A percentile compares a stretch with the other conserved stretches of the same genome.
These are phyloP conservation scores for Mytilinidion resinicola DNA, from an alignment of 495 filamentous ascomycete genomes.

Conservation along the genomic window DNA sequence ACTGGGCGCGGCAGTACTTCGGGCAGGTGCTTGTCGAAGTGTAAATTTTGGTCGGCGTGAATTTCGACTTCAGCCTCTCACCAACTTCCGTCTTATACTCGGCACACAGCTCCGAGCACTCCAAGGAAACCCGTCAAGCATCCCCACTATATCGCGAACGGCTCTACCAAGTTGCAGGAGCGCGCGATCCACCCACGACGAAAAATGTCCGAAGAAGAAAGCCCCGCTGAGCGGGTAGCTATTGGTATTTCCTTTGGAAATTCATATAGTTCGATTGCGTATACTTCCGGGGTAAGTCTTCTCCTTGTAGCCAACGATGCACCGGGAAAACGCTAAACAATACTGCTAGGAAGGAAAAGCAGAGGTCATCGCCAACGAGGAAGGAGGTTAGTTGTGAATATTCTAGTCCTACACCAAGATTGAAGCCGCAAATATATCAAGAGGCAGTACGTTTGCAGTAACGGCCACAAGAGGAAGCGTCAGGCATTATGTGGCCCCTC, in stretches of 20 bases:
- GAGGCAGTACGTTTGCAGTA: no score
- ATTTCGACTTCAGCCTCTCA: no score
- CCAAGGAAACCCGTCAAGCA: no score
- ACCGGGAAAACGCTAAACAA: slow-evolving; percentile 7
- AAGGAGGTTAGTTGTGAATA: slow-evolving; percentile 63
- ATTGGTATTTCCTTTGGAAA: slow-evolving; percentile 99
- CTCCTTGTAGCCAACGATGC: neutral
- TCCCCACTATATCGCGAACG: no score
- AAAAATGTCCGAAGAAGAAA: slow-evolving; percentile 52
- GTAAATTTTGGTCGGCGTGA: no score
- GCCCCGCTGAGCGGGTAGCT: slow-evolving; percentile 52
- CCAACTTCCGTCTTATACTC: no score
- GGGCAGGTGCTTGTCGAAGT: no score
- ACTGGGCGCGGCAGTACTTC: no score
- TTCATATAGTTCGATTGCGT: slow-evolving; percentile 93
- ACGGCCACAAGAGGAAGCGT: no score
- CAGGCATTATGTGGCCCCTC: no score
- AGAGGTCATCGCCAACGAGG: slow-evolving; percentile 98
- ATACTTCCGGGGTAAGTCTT: slow-evolving; percentile 57
- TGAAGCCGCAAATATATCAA: no score
- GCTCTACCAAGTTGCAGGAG: neutral
- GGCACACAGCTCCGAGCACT: no score
- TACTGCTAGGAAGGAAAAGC: slow-evolving; percentile 71
- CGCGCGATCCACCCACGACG: neutral
- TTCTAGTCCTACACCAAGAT: slow-evolving; percentile 8